Evolutionary conservation across 1,284 basidiomycete species (phyloP), one percentile per base, ranked within the genome.

Genomic region (Ustilago nuda): DNA sequence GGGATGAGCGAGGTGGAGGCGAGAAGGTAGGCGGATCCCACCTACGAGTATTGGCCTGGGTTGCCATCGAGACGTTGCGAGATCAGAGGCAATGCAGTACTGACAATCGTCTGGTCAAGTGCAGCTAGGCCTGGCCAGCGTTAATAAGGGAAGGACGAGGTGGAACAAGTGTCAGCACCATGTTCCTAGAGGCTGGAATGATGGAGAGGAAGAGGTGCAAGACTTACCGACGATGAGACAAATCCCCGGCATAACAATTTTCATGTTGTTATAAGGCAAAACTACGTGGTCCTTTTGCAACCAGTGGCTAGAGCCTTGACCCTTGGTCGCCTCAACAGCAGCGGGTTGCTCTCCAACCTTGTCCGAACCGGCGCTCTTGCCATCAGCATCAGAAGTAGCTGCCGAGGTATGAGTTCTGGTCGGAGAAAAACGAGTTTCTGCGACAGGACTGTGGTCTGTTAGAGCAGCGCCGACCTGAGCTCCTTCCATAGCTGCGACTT

Each of bases 21-120:
- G n/a, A 88, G 84, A 9, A 87, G 78, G 67, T 88, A 88, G 0
- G 86, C 86, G 4, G 83, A 80, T 2, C 87, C 87, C 5, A 87
- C 85, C 88, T 87, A 88, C 32, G 79, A 77, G 71, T 87, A 87
- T 46, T 69, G 61, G 2, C 61, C 60, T 1, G 80, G 56, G 23
- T 61, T 51, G 12, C 66, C 72, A 33, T 76, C 52, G 1, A 84
- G 59, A 13, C 74, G 61, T 37, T 69, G 71, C 13, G 72, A 70
- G 59, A 84, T 83, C 32, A 76, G 82, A 0, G 87, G 87, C 3
- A 87, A 73, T 5, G 85, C 85, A 0, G 84, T 87, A 3, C 79
- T 68, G 1, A 87, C 84, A 30, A 84, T 85, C 23, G 86, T 84
- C 36, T 80, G 80, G 52, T 87, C 86, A 8, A 87, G 66, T 13